Evolutionary conservation across 192 early-diverging fungal genomes (phyloP).

Genomic region (Mortierella hygrophila): DNA sequence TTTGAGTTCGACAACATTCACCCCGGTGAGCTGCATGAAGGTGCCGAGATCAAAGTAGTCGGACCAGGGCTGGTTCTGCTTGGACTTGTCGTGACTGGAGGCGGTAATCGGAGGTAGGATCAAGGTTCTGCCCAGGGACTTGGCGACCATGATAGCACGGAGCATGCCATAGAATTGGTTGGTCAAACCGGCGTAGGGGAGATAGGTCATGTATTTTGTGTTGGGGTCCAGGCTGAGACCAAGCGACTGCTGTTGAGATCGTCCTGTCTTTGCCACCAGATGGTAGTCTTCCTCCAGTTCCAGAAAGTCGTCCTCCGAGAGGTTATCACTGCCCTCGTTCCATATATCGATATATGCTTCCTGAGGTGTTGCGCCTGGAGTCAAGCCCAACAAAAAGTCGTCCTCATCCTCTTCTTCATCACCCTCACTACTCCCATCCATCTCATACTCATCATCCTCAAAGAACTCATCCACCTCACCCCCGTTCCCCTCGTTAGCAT

Average conservation of each 20-base stretch:
- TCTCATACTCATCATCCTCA: neutral
- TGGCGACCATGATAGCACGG: slow-evolving; percentile 41
- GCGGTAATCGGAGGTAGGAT: slow-evolving; percentile 38
- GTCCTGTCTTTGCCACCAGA: neutral
- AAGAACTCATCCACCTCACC: neutral
- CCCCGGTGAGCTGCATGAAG: slow-evolving; percentile 42
- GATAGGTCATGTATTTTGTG: slow-evolving; percentile 40
- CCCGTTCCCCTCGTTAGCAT: neutral
- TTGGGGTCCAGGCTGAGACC: neutral
- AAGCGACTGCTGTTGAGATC: neutral
- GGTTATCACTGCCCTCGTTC: slow-evolving; percentile 11
- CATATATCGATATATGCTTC: slow-evolving; percentile 25
- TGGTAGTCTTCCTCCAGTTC: slow-evolving; percentile 40
- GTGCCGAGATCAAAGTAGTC: slow-evolving; percentile 41
- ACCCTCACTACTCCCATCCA: neutral
- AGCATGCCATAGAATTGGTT: slow-evolving; percentile 48
- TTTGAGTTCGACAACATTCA: slow-evolving; percentile 32
- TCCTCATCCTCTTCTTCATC: neutral
- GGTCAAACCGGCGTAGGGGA: slow-evolving; percentile 23
- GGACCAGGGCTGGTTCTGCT: slow-evolving; percentile 46
- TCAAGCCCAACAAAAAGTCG: neutral
- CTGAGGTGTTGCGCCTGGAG: slow-evolving; percentile 12
- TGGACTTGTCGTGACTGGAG: neutral
- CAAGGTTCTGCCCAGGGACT: slow-evolving; percentile 31
- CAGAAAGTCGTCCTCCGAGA: slow-evolving; percentile 36